Percentiles rank a stretch among this genome's conserved stretches.
These are phyloP conservation scores for Talaromyces marneffei DNA, from an alignment of 2,329 filamentous ascomycete genomes.

Conservation along the genomic window DNA sequence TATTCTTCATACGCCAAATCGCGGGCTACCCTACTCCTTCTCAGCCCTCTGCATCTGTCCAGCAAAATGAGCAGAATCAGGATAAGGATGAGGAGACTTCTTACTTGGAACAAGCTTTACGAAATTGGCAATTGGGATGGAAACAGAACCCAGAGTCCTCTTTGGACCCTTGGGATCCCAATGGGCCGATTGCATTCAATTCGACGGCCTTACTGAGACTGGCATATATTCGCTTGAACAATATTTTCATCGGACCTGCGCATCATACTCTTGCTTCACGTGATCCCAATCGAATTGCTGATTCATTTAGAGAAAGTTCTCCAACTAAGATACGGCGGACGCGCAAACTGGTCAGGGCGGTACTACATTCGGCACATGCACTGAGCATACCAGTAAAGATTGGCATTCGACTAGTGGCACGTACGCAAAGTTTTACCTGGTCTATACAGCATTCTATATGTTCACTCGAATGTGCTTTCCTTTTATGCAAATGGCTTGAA, in stretches of 20 bases:
- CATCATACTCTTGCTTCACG: conserved; percentile 20
- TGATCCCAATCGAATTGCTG: conserved; percentile 48
- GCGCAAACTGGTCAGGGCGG: conserved; percentile 54
- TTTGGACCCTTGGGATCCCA: conserved; percentile 26
- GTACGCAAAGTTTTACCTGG: conserved; percentile 31
- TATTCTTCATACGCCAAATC: conserved; percentile 56
- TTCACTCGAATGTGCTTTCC: conserved; percentile 35
- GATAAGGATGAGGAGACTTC: conserved; percentile 35
- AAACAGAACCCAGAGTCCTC: conserved; percentile 37
- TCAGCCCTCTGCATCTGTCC: conserved; percentile 24
- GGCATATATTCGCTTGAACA: conserved; percentile 49
- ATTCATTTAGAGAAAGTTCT: conserved; percentile 53
- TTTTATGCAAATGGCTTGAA: conserved; percentile 38
- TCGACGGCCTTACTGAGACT: conserved; percentile 58
- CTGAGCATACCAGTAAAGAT: conserved; percentile 49
- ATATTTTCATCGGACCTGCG: conserved; percentile 55
- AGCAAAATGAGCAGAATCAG: background rate
- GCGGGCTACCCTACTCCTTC: conserved; percentile 25
- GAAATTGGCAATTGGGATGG: conserved; percentile 39
- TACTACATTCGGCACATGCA: conserved; percentile 62
- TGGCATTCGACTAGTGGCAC: conserved; percentile 35
- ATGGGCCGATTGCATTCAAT: conserved; percentile 61
- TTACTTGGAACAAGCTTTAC: conserved; percentile 39
- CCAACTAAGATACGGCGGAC: conserved; percentile 45
- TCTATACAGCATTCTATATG: conserved; percentile 37